phyloP scores from a whole-genome alignment of 306 rosid species.

The Dryas alaskensis region DNA sequence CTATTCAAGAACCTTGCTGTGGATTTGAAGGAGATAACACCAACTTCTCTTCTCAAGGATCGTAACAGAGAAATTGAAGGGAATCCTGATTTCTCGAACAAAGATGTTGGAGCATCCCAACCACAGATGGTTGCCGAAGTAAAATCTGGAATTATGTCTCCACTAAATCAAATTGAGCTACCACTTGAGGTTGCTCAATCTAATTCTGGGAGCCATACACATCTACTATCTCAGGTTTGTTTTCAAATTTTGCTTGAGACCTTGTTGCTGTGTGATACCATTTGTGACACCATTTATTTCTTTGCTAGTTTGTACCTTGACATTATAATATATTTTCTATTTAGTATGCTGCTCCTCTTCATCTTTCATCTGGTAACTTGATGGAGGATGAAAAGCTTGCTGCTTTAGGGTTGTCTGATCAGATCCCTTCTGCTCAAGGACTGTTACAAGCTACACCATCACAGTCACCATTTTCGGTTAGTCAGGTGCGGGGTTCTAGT shows the following conservation, averaged over 20 bases:
- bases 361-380: conserved; percentile 64
- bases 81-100: conserved; percentile 98
- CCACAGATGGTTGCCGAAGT: conserved; percentile 71
- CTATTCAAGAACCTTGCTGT: conserved; percentile 81
- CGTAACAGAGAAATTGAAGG: conserved; percentile 94
- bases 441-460: conserved; percentile 63
- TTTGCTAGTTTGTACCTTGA: neutral
- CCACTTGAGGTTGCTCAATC: conserved; percentile 76
- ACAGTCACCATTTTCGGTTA: conserved; percentile 61
- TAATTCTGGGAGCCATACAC: conserved; percentile 70
- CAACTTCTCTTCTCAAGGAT: conserved; percentile 89
- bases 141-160: conserved; percentile 63
- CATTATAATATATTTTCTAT: neutral
- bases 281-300: neutral
- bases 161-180: conserved; percentile 78
- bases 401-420: conserved; percentile 73
- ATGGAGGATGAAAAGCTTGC: conserved; percentile 85
- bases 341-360: conserved; percentile 81
- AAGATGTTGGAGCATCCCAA: conserved; percentile 85
- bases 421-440: conserved; percentile 81
- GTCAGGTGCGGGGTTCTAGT: conserved; percentile 47
- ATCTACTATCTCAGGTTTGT: conserved; percentile 79
- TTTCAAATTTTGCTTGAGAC: neutral
- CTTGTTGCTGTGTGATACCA: neutral
- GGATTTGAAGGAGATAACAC: conserved; percentile 93